Percentiles rank a stretch among this genome's conserved stretches.
Evolutionary conservation across 768 basidiomycete genomes (phyloP).

Genomic region (Mycena olivaceomarginata): DNA sequence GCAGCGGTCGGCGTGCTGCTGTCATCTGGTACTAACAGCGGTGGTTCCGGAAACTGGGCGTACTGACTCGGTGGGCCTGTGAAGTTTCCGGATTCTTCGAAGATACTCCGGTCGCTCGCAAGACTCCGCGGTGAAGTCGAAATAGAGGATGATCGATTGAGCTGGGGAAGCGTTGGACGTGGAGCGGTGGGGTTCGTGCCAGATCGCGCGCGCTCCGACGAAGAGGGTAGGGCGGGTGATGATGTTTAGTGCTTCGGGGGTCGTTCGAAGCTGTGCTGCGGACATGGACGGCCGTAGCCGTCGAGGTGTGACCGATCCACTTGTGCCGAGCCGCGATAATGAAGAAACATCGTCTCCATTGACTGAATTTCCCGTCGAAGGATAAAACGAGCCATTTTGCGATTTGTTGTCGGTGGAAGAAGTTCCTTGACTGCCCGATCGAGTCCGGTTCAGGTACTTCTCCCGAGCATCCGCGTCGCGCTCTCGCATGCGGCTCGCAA

Average conservation of each 20-base stretch:
- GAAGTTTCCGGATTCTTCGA: slow-evolving; percentile 70
- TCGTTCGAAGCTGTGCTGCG: slow-evolving; percentile 83
- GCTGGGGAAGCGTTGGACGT: slow-evolving; percentile 67
- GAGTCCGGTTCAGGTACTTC: slow-evolving; percentile 87
- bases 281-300: slow-evolving; percentile 84
- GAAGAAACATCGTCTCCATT: slow-evolving; percentile 74
- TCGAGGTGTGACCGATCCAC: slow-evolving; percentile 76
- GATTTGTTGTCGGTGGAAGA: slow-evolving; percentile 84
- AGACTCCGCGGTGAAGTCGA: slow-evolving; percentile 67
- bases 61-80: slow-evolving; percentile 83
- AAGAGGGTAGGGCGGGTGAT: slow-evolving; percentile 52
- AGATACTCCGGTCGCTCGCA: slow-evolving; percentile 58
- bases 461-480: slow-evolving; percentile 92
- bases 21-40: slow-evolving; percentile 63
- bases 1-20: slow-evolving; percentile 72
- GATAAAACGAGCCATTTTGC: slow-evolving; percentile 70
- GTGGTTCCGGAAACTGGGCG: slow-evolving; percentile 84
- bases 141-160: slow-evolving; percentile 74
- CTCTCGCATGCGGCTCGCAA: slow-evolving; percentile 88
- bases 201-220: slow-evolving; percentile 72
- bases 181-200: slow-evolving; percentile 78
- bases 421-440: slow-evolving; percentile 87
- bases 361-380: slow-evolving; percentile 70
- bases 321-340: slow-evolving; percentile 65
- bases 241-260: slow-evolving; percentile 59